Conservation (phyloP, 345 rosid genomes). For the Syzygium oleosum region DNA sequence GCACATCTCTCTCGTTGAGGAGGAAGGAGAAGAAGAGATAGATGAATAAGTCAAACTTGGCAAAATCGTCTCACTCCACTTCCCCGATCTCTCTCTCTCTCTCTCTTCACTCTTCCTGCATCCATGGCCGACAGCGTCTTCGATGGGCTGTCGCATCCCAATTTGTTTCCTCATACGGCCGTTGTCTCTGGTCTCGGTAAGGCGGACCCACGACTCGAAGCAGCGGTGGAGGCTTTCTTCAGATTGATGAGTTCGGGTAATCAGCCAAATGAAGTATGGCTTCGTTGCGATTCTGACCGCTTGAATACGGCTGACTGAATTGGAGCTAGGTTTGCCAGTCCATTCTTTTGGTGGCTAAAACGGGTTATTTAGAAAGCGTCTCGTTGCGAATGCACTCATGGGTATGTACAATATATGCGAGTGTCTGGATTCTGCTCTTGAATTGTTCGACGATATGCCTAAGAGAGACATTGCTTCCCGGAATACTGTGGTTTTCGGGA, state of each 20-base stretch:
- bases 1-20: no score
- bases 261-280: slow-evolving; percentile 36
- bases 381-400: slow-evolving; percentile 60
- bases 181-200: slow-evolving; percentile 53
- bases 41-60: no score
- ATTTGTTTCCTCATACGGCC: slow-evolving; percentile 33
- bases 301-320: slow-evolving; percentile 30
- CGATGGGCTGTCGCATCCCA: no score
- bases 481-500: slow-evolving; percentile 60
- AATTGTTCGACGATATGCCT: slow-evolving; percentile 60
- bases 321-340: slow-evolving; percentile 38
- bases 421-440: slow-evolving; percentile 20
- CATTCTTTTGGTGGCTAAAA: slow-evolving; percentile 34
- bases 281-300: slow-evolving; percentile 46
- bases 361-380: slow-evolving; percentile 23
- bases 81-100: no score
- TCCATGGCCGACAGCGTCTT: background rate
- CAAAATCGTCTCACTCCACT: no score
- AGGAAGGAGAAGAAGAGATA: no score
- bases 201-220: slow-evolving; percentile 35
- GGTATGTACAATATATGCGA: slow-evolving; percentile 41
- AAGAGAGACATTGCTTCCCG: slow-evolving; percentile 50
- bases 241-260: slow-evolving; percentile 43
- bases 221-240: slow-evolving; percentile 49
- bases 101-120: no score